phyloP scores from a whole-genome alignment of 306 rosid species.

The Alnus glutinosa region DNA sequence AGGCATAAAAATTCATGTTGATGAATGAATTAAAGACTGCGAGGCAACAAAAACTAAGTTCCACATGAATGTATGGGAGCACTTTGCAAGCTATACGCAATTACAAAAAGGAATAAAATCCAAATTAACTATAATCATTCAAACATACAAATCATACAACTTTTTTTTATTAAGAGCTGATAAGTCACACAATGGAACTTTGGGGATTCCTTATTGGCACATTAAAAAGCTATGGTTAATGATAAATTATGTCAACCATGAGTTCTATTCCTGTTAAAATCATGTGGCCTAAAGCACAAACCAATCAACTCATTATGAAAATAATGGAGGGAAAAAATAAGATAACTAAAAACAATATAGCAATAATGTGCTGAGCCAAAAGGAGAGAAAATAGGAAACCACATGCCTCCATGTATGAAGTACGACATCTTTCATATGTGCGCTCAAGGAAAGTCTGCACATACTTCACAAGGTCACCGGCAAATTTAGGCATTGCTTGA shows the following conservation, averaged over 20 bases:
- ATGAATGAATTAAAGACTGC: no score
- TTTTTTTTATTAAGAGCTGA: no score
- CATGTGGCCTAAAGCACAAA: background rate
- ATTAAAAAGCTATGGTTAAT: background rate
- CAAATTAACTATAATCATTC: no score
- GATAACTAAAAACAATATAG: background rate
- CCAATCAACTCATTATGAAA: background rate
- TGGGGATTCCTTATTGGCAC: background rate
- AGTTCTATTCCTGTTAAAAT: background rate
- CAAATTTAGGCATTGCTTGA: constrained; percentile 98
- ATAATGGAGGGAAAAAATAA: background rate
- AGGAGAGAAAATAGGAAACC: constrained; percentile 9
- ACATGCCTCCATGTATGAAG: constrained; percentile 95
- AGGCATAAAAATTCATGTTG: no score
- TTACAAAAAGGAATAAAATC: no score
- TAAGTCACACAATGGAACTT: background rate
- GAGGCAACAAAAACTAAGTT: background rate
- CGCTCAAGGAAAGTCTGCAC: constrained; percentile 97
- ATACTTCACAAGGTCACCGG: constrained; percentile 88
- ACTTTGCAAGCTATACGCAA: no score
- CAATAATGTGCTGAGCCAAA: background rate
- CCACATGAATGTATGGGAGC: background rate
- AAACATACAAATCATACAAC: no score
- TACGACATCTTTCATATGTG: constrained; percentile 94
- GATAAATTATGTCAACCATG: background rate